Base-by-base conservation (phyloP, 805 yeast genomes). In the Metahyphopichia silvanorum region DNA sequence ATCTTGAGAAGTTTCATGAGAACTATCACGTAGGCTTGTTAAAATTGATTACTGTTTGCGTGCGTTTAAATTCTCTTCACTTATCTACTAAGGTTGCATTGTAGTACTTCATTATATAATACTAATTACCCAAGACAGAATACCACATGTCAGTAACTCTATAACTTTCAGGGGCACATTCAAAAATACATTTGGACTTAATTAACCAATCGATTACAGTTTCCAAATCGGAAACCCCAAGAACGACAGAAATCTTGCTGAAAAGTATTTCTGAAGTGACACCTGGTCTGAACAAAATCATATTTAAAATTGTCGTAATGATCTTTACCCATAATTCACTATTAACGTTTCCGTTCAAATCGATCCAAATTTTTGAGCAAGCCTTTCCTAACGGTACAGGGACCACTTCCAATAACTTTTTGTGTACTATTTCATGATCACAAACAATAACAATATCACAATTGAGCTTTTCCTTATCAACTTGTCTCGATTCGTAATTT, bases 401-500 rank as follows among this genome's bases (percentile, higher is more conserved):
- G 1, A 63, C 50, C 4, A 44, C 37, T 1, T 18, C 26, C n/a
- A 46, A 30, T 11, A 17, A 20, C 11, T 27, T 18, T 17, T 17
- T 24, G 11, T 24, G 26, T 29, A 29, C 18, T 20, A 46, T 34
- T 29, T 40, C 32, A 5, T 35, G 16, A 13, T 31, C 17, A n/a
- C 47, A 35, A 33, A 62, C 58, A 15, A 71, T 51, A 15, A 75
- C 66, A 16, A 79, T 76, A 49, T 76, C 95, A 51, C 79, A 82
- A 47, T 73, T 86, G 30, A 75, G 70, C 52, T 69, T 79, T 25
- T 70, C 76, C 42, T 81, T 76, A 39, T 86, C 94, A 25, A 85
- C 73, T 13, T 76, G 65, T 40, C 96, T 71, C 1, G 96, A 83
- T 24, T 82, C 82, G 51, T 88, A 89, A 9, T 86, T 81, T 21